Percentiles rank a stretch among this genome's conserved stretches.
Evolutionary conservation across 345 rosid species (phyloP).

Genomic region (Camelina sativa): DNA sequence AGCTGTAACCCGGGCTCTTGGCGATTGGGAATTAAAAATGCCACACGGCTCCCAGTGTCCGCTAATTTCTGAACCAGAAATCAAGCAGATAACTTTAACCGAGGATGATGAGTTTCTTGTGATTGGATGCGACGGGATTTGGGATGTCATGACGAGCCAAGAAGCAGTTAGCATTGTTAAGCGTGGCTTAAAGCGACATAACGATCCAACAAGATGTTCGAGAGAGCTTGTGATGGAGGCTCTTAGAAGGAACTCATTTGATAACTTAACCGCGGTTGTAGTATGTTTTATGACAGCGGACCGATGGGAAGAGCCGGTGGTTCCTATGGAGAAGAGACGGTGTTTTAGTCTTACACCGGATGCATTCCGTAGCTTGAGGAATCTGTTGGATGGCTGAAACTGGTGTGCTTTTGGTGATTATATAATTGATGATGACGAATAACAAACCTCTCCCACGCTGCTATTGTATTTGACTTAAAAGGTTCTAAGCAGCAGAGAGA

Average conservation of each 20-base stretch:
- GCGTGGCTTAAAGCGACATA: conserved; percentile 63
- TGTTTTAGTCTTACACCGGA: conserved; percentile 73
- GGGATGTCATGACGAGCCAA: conserved; percentile 95
- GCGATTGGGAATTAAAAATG: conserved; percentile 88
- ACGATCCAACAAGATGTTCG: conserved; percentile 74
- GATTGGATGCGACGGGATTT: conserved; percentile 88
- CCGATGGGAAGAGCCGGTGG: conserved; percentile 37
- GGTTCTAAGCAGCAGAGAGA: conserved; percentile 5
- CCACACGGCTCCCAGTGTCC: conserved; percentile 67
- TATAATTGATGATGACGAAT: conserved; percentile 22
- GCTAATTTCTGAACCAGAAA: conserved; percentile 80
- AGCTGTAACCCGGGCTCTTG: conserved; percentile 80
- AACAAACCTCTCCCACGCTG: conserved; percentile 5
- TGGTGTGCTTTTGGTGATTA: background rate
- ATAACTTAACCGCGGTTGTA: conserved; percentile 79
- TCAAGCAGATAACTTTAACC: conserved; percentile 56
- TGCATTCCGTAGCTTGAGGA: conserved; percentile 69
- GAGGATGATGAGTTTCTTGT: conserved; percentile 92
- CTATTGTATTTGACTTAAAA: background rate
- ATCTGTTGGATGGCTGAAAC: conserved; percentile 52
- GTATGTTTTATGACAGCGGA: conserved; percentile 67
- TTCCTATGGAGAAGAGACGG: conserved; percentile 50
- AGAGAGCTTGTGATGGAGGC: conserved; percentile 86
- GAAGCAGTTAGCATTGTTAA: conserved; percentile 71
- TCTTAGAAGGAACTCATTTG: conserved; percentile 56